A percentile compares a stretch with the other conserved stretches of the same genome.
Conservation (phyloP, 1,284 basidiomycete species). For the Testicularia cyperi region DNA sequence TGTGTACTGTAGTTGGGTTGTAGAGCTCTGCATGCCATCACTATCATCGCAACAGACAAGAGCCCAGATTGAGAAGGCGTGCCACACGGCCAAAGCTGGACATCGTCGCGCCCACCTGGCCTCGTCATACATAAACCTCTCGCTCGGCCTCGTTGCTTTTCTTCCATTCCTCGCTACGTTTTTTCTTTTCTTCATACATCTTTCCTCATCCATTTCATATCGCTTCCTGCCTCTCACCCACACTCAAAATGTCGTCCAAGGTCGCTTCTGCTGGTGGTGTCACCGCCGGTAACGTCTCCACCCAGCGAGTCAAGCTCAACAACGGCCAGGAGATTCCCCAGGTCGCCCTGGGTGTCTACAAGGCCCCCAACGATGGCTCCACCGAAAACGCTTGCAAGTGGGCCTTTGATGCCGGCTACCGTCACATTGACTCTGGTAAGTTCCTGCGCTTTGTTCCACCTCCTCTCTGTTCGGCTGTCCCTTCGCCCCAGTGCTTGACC, state of each 20-base stretch:
- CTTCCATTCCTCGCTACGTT: too few relatives aligned
- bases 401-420: conserved; percentile 58
- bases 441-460: background rate
- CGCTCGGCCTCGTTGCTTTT: too few relatives aligned
- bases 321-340: conserved; percentile 53
- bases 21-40: too few relatives aligned
- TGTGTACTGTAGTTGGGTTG: too few relatives aligned
- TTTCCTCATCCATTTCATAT: background rate
- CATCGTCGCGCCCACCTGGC: too few relatives aligned
- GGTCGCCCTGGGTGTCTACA: conserved; percentile 59
- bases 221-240: conserved; percentile 1
- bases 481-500: too few relatives aligned
- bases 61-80: too few relatives aligned
- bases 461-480: too few relatives aligned
- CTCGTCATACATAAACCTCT: too few relatives aligned
- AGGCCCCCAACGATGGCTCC: conserved; percentile 58
- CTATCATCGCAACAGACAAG: too few relatives aligned
- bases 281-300: conserved; percentile 46
- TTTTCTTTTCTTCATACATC: too few relatives aligned
- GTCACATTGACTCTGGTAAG: conserved; percentile 58
- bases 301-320: conserved; percentile 57
- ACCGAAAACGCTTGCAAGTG: conserved; percentile 58
- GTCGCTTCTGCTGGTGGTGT: conserved; percentile 36
- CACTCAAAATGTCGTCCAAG: conserved; percentile 25
- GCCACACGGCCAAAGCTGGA: too few relatives aligned